Base-by-base conservation (phyloP, 768 basidiomycete genomes). In the Lactarius trivialis region DNA sequence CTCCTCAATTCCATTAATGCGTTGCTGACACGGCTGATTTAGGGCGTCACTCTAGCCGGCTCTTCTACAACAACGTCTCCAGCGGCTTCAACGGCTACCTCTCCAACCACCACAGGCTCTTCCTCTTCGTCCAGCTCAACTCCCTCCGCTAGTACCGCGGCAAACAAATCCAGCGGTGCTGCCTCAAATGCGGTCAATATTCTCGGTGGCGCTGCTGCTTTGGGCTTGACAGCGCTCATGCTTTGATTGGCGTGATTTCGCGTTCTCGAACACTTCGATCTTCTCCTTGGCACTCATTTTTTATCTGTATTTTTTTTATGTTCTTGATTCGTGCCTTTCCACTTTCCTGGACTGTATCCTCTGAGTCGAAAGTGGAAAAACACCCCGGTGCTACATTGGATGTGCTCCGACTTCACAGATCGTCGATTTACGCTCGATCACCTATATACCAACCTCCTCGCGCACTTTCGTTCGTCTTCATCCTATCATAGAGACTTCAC, bases 31-130 rank as follows among this genome's bases (percentile, higher is more conserved):
- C 19, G 36, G 19, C 14, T 36, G 19, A 26, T 17, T 17, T 43
- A 69, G 68, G 68, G 66, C 4, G 64, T 69, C 11, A 62, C 64
- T 11, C 54, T 67, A 21, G 34, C 66, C 9, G 50, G 64, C 9
- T 26, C 56, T 2, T 7, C 55, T 37, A 2, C 55, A n/a, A 3
- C 60, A 14, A n/a, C 55, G 11, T 21, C 49, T n/a, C 14, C 52
- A 4, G 32, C 12, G 11, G 33, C 33, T 34, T n/a, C 54, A 21
- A 24, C 54, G n/a, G 6, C 56, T 7, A 2, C 52, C 1, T 28
- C 59, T 6, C 28, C 54, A 30, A 53, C 54, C 19, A 21, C 60
- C 21, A n/a, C n/a, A n/a, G n/a, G n/a, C n/a, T n/a, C n/a, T n/a
- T 3, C 43, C 4, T 24, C 34, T 15, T 34, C 60, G 14, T 56